Evolutionary conservation across 1,139 yeast genomes (phyloP).

Genomic region (Saccharomyces hybrid): DNA sequence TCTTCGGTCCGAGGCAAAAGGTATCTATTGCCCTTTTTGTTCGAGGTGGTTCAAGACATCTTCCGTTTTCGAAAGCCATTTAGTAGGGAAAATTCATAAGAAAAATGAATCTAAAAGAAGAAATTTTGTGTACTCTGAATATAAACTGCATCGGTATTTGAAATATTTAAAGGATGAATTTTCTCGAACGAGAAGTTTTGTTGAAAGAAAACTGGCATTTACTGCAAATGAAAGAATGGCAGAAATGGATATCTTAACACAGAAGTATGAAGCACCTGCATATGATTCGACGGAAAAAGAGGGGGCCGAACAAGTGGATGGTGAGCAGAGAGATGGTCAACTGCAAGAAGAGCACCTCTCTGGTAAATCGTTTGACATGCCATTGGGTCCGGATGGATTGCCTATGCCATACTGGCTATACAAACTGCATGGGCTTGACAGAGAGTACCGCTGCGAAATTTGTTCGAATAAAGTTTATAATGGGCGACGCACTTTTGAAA

Average conservation of each 20-base stretch:
- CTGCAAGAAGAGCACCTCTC: constrained; percentile 23
- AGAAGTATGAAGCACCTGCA: constrained; percentile 29
- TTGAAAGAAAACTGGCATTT: constrained; percentile 59
- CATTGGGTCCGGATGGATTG: constrained; percentile 79
- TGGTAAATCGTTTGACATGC: constrained; percentile 50
- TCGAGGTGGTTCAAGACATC: constrained; percentile 54
- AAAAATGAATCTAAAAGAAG: constrained; percentile 36
- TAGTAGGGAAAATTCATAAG: constrained; percentile 68
- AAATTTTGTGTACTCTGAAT: constrained; percentile 18
- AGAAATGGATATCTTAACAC: constrained; percentile 56
- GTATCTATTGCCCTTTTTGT: constrained; percentile 58
- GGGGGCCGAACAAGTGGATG: constrained; percentile 18
- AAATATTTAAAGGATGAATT: constrained; percentile 14
- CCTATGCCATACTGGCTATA: constrained; percentile 94
- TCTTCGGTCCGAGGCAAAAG: constrained; percentile 24
- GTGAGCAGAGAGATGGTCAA: constrained; percentile 15
- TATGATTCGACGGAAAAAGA: constrained; percentile 22
- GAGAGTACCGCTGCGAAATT: constrained; percentile 69
- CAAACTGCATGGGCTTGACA: constrained; percentile 79
- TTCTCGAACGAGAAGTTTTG: constrained; percentile 47
- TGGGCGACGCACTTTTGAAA: constrained; percentile 65
- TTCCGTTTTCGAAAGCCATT: constrained; percentile 62
- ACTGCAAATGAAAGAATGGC: constrained; percentile 36
- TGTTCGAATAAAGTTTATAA: constrained; percentile 72
- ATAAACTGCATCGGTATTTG: constrained; percentile 17